phyloP scores from a whole-genome alignment of 2,329 filamentous ascomycete genomes.

The Chaetomiaceae sp. region DNA sequence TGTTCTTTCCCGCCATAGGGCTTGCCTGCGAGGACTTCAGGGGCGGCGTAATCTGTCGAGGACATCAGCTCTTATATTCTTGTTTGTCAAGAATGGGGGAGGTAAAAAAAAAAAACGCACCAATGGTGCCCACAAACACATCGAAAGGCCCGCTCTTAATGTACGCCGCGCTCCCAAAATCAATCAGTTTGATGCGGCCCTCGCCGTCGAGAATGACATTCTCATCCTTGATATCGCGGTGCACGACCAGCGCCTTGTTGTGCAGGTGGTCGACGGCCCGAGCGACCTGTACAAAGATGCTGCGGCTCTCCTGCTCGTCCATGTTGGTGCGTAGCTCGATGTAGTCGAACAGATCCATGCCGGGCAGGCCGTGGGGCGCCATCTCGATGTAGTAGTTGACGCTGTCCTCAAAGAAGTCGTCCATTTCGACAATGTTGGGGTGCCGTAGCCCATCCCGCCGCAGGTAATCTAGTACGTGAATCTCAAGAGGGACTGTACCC shows the following conservation, averaged over 20 bases:
- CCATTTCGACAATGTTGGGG: constrained; percentile 69
- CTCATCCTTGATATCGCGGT: constrained; percentile 98
- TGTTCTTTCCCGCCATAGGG: constrained; percentile 95
- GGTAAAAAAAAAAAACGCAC: constrained; percentile 52
- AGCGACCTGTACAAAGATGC: constrained; percentile 92
- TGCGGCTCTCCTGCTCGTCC: constrained; percentile 89
- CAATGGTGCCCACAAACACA: constrained; percentile 97
- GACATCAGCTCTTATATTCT: neutral
- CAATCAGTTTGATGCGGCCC: constrained; percentile 92
- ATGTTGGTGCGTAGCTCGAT: constrained; percentile 95
- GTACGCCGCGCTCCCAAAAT: constrained; percentile 96
- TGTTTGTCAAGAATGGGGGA: neutral
- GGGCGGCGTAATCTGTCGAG: constrained; percentile 82
- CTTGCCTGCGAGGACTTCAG: constrained; percentile 90
- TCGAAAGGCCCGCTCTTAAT: constrained; percentile 98
- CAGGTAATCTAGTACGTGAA: constrained; percentile 93
- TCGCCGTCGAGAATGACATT: constrained; percentile 96
- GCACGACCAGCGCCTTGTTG: constrained; percentile 83
- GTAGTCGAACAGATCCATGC: constrained; percentile 99
- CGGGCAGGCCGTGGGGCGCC: constrained; percentile 87
- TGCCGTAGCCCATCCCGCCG: constrained; percentile 65
- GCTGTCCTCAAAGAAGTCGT: constrained; percentile 72
- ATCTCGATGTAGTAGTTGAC: constrained; percentile 99
- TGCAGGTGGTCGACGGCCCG: constrained; percentile 88
- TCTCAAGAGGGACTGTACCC: constrained; percentile 92